Evolutionary conservation across 176 grass and related monocot genomes (phyloP), one percentile per base, ranked within the genome.

Genomic region (Oryza australiensis): DNA sequence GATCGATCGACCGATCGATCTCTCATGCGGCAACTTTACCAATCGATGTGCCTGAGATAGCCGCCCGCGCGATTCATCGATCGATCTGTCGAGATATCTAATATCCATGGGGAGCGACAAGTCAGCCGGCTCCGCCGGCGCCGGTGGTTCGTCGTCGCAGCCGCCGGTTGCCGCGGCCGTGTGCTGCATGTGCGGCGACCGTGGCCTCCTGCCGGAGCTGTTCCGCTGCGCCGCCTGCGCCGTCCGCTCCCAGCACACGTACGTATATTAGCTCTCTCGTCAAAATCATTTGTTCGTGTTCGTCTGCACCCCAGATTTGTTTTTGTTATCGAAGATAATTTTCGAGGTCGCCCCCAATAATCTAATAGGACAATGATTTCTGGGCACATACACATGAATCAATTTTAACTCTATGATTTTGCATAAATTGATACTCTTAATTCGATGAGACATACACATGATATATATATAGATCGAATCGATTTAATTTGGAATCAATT

Each of bases 181-280:
- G 43, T 98, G 95, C 78, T 95, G 95, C 95, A 98, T 98, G 93
- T 98, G 95, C 82, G 95, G 95, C 86, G 95, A 98, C 76, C 81
- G 81, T 5, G 95, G 95, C 63, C 87, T 98, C 33, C 88, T 80
- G 71, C 86, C 91, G 26, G 93, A 98, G 88, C 75, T 98, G 66
- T 94, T 98, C 90, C 90, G 79, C 81, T 98, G 95, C 76, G 86
- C 90, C 69, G 72, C 86, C 73, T 98, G 95, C 82, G 80, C 82
- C 70, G 59, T 95, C 76, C 87, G 95, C 29, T 91, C 88, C 70
- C 95, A 98, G 45, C 95, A 98, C 84, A 97, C 88, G 94, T 97
- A 93, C 46, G 88, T 88, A 73, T 11, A 7, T 3, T 33, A 63
- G 51, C 33, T 37, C 57, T 12, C 65, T 53, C 3, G 16, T 53